A percentile compares a stretch with the other conserved stretches of the same genome.
phyloP scores from a whole-genome alignment of 805 yeast species.

The Candida orba region DNA sequence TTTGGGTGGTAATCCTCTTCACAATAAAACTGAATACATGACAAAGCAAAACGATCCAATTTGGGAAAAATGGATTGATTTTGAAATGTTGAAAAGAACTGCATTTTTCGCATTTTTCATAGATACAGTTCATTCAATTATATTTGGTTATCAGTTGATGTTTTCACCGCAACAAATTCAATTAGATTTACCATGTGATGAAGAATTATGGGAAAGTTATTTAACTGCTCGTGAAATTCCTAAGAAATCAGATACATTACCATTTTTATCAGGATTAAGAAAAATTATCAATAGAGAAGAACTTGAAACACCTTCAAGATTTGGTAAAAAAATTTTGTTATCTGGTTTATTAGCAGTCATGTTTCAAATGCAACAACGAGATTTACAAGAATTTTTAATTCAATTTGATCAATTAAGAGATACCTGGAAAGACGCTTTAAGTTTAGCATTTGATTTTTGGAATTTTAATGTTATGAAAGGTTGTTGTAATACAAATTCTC shows the following conservation, averaged over 20 bases:
- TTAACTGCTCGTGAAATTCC: constrained; percentile 24
- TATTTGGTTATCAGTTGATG: constrained; percentile 65
- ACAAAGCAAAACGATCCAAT: constrained; percentile 29
- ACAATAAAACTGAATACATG: constrained; percentile 24
- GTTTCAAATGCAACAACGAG: constrained; percentile 69
- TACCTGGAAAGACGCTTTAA: constrained; percentile 66
- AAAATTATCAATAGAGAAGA: constrained; percentile 43
- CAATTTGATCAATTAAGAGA: constrained; percentile 34
- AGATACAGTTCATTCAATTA: constrained; percentile 71
- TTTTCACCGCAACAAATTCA: constrained; percentile 56
- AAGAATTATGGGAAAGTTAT: constrained; percentile 46
- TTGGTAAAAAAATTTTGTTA: constrained; percentile 60
- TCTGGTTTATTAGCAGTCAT: constrained; percentile 62
- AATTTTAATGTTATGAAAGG: constrained; percentile 37
- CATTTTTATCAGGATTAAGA: constrained; percentile 53
- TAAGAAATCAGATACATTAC: constrained; percentile 24
- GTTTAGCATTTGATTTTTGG: constrained; percentile 69
- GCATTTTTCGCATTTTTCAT: constrained; percentile 77
- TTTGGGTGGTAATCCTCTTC: constrained; percentile 59
- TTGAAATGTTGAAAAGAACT: constrained; percentile 69
- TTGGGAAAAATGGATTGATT: constrained; percentile 68
- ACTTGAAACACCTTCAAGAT: constrained; percentile 38
- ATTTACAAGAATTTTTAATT: constrained; percentile 47
- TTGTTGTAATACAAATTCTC: constrained; percentile 22
- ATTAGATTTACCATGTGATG: constrained; percentile 56